Evolutionary conservation across 106 monocot species (phyloP).

Genomic region (Dendrobium catenatum): DNA sequence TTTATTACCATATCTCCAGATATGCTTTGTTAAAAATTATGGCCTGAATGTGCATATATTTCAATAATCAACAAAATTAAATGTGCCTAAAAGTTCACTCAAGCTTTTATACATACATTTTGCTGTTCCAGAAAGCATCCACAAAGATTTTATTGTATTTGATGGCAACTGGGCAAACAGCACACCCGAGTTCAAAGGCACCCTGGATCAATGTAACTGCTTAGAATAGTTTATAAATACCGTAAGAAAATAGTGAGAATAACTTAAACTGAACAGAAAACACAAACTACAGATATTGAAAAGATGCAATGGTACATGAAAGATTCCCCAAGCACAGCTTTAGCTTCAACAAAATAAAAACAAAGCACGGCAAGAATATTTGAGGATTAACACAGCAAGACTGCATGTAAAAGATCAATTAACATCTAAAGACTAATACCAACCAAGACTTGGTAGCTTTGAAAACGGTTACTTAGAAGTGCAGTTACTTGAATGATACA

Average conservation of each 20-base stretch:
- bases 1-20: not conserved
- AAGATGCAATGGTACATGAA: not conserved
- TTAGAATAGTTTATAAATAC: not conserved
- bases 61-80: slow-evolving; percentile 1
- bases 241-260: not conserved
- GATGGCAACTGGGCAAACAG: slow-evolving; percentile 95
- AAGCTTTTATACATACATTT: slow-evolving; percentile 7
- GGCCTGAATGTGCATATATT: not conserved
- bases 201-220: slow-evolving; percentile 37
- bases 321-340: not conserved
- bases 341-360: not conserved
- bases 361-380: not conserved
- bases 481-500: too few relatives aligned
- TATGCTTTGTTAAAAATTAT: not conserved
- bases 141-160: slow-evolving; percentile 99
- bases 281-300: not conserved
- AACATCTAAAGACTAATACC: too few relatives aligned
- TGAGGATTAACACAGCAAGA: too few relatives aligned
- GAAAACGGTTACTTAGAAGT: too few relatives aligned
- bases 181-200: slow-evolving; percentile 96
- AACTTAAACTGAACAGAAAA: not conserved
- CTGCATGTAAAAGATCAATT: too few relatives aligned
- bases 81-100: not conserved
- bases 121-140: slow-evolving; percentile 99
- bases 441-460: too few relatives aligned